These are phyloP conservation scores for Primulina eburnea DNA, from an alignment of 257 asterid genomes.

Conservation along the genomic window DNA sequence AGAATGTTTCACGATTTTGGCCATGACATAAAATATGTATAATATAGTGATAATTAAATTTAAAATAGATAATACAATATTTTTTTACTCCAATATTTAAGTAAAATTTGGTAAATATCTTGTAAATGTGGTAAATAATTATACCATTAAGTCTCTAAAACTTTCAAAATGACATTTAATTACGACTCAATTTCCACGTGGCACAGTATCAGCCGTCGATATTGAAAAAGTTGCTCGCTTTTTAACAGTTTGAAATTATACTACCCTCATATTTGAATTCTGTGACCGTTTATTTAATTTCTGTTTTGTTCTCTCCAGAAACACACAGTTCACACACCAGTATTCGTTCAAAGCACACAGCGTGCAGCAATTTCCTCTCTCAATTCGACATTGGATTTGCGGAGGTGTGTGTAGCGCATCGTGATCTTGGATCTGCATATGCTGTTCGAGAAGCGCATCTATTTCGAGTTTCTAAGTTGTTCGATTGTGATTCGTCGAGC, in stretches of 20 bases:
- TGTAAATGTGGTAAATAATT: background rate
- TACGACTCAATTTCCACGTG: constrained; percentile 22
- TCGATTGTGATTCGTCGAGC: constrained; percentile 29
- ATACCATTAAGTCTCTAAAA: constrained; percentile 9
- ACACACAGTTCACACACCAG: constrained; percentile 25
- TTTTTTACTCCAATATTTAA: no score
- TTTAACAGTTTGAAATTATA: constrained; percentile 37
- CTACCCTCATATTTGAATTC: constrained; percentile 46
- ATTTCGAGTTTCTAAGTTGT: constrained; percentile 11
- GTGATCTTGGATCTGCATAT: constrained; percentile 27
- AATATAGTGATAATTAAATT: no score
- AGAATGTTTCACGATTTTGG: no score
- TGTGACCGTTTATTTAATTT: constrained; percentile 35
- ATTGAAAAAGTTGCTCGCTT: background rate
- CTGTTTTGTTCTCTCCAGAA: constrained; percentile 14
- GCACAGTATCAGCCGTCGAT: constrained; percentile 26
- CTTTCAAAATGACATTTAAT: constrained; percentile 1
- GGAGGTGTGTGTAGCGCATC: background rate
- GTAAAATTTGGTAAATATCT: no score
- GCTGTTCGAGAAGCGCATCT: constrained; percentile 24
- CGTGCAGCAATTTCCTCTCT: background rate
- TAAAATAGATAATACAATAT: no score
- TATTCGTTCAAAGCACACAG: constrained; percentile 22
- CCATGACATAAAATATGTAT: no score
- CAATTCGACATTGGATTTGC: constrained; percentile 13